phyloP scores from a whole-genome alignment of 345 rosid species.

The Rubroshorea leprosula region DNA sequence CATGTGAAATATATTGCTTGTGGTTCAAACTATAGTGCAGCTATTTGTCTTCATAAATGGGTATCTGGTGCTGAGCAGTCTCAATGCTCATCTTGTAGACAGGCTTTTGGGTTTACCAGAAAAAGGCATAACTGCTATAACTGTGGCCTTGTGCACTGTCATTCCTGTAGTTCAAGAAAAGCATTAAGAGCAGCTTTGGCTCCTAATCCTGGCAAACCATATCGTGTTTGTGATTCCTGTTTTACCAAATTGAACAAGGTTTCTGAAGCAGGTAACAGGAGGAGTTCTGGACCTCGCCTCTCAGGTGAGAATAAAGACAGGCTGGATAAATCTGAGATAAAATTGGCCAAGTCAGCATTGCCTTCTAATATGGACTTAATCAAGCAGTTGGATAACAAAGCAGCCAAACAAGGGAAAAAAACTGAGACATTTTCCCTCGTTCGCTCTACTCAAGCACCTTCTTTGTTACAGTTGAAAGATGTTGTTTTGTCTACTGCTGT shows the following conservation, averaged over 20 bases:
- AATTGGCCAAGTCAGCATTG: slow-evolving; percentile 57
- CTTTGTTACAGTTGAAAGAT: slow-evolving; percentile 77
- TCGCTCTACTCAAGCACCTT: slow-evolving; percentile 66
- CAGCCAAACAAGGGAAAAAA: slow-evolving; percentile 85
- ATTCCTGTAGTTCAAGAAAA: slow-evolving; percentile 87
- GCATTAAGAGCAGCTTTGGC: slow-evolving; percentile 76
- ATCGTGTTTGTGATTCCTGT: slow-evolving; percentile 93
- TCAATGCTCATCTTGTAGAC: slow-evolving; percentile 90
- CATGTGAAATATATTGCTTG: slow-evolving; percentile 78
- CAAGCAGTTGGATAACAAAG: slow-evolving; percentile 87
- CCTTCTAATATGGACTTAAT: slow-evolving; percentile 85
- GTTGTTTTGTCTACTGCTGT: slow-evolving; percentile 56
- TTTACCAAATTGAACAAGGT: slow-evolving; percentile 64
- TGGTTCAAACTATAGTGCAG: slow-evolving; percentile 82
- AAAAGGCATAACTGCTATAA: slow-evolving; percentile 94
- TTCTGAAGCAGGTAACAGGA: slow-evolving; percentile 59
- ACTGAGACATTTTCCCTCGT: slow-evolving; percentile 71
- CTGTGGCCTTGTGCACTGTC: slow-evolving; percentile 97
- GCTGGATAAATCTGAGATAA: slow-evolving; percentile 77
- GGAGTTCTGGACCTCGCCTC: slow-evolving; percentile 68
- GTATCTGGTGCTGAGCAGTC: slow-evolving; percentile 88
- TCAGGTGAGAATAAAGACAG: slow-evolving; percentile 92
- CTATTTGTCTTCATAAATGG: slow-evolving; percentile 92
- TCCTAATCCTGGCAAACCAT: slow-evolving; percentile 81
- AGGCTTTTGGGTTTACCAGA: slow-evolving; percentile 86